Base-by-base conservation (phyloP, 345 rosid species). In the Rhodamnia argentea region DNA sequence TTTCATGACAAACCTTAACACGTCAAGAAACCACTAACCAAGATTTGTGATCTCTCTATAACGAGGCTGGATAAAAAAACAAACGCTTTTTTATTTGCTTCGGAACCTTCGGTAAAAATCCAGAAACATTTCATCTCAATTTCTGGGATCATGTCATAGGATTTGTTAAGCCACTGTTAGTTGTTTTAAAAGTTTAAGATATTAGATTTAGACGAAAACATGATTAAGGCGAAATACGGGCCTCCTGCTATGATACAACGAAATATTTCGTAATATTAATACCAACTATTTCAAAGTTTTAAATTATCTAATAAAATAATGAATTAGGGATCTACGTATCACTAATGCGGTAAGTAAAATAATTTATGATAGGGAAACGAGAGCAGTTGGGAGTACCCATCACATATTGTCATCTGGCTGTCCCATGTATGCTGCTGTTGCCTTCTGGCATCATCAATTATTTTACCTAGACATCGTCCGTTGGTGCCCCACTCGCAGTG, bases 161-260 rank as follows among this genome's bases (percentile, higher is more conserved):
- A 29, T 62, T 29, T 62, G 22, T 7, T 0, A 3, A 13, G 22
- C 11, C 7, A 60, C 20, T 0, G 0, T 16, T 13, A 13, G 13
- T 7, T n/a, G 27, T 27, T n/a, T 10, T 27, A 13, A 60, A 58
- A 27, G 14, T 60, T 13, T 6, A n/a, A 60, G 13, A 7, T 6
- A 14, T 27, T 27, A 2, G 0, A 60, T 27, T 60, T n/a, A n/a
- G 9, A 14, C 6, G 32, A n/a, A 60, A 32, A 4, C 7, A 0
- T 60, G 37, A 6, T n/a, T 60, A 59, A 13, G 0, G 32, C 16
- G 4, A 59, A 59, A 58, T 58, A 12, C 29, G 64, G 15, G 13
- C 13, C 32, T 26, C 13, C 6, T 59, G 64, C 16, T 26, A 12
- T 2, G 0, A 27, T n/a, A n/a, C 2, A 1, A 16, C 5, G 7